phyloP scores from a whole-genome alignment of 192 early-diverging fungal species.

The Umbelopsis ramanniana region DNA sequence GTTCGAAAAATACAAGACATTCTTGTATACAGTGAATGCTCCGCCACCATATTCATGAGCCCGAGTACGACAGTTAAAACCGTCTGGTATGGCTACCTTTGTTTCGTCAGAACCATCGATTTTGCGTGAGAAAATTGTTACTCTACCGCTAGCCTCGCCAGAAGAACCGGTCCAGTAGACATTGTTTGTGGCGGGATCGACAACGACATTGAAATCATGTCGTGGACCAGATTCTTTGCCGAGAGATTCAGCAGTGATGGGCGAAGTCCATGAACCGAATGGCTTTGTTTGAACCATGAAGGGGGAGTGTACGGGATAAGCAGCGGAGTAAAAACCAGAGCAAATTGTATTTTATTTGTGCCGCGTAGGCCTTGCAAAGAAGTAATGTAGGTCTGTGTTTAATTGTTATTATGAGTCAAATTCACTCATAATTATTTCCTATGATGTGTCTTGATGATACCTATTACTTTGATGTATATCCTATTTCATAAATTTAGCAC shows the following conservation, averaged over 20 bases:
- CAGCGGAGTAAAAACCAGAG: background rate
- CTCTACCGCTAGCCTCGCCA: conserved; percentile 30
- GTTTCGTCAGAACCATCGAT: conserved; percentile 20
- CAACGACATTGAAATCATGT: conserved; percentile 11
- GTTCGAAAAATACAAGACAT: conserved; percentile 67
- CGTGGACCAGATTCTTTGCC: background rate
- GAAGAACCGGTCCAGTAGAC: conserved; percentile 31
- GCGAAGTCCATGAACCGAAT: conserved; percentile 39
- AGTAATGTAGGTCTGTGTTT: no score
- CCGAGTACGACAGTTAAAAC: conserved; percentile 66
- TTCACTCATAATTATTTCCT: no score
- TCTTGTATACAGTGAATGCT: conserved; percentile 56
- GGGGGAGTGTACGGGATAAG: background rate
- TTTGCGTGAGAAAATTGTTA: conserved; percentile 27
- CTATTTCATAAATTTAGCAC: no score
- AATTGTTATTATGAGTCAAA: no score
- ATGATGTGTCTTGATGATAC: no score
- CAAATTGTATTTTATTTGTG: no score
- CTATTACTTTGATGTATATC: no score
- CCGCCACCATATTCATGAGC: conserved; percentile 85
- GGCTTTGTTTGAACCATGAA: conserved; percentile 29
- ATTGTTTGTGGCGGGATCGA: conserved; percentile 26
- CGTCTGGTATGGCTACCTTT: conserved; percentile 41
- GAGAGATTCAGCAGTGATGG: conserved; percentile 33
- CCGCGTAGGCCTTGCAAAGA: no score